Percentiles rank a stretch among this genome's conserved stretches.
phyloP scores from a whole-genome alignment of 768 basidiomycete species.

The Grammothele lineata region DNA sequence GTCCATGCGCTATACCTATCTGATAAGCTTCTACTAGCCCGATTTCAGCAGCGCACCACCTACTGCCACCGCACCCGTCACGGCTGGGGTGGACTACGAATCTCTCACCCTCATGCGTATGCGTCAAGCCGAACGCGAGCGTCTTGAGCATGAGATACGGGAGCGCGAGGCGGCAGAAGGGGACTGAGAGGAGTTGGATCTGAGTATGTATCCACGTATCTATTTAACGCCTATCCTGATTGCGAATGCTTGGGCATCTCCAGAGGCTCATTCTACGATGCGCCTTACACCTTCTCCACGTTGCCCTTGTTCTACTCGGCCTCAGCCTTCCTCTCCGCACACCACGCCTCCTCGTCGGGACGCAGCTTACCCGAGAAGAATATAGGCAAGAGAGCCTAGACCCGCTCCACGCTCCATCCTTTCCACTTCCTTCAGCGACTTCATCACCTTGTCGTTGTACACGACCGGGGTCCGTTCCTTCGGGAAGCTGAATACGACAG shows the following conservation, averaged over 20 bases:
- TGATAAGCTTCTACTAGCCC: conserved; percentile 13
- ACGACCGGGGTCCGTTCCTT: no score
- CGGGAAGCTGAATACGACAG: no score
- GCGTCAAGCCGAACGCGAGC: conserved; percentile 74
- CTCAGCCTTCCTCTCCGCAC: no score
- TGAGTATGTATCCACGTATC: not conserved
- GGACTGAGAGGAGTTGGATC: conserved; percentile 1
- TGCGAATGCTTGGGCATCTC: no score
- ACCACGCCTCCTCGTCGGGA: no score
- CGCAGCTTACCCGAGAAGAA: no score
- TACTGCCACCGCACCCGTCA: conserved; percentile 17
- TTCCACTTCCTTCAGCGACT: no score
- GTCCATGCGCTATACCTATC: not conserved
- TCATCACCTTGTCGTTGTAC: no score
- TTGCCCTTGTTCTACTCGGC: no score
- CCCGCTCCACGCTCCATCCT: no score
- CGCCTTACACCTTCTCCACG: not conserved
- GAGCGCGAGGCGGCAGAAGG: conserved; percentile 52
- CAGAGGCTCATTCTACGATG: not conserved
- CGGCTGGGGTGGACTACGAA: conserved; percentile 65
- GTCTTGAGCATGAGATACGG: conserved; percentile 71
- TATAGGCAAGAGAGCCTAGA: no score
- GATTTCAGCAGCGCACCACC: conserved; percentile 9
- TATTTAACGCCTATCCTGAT: no score
- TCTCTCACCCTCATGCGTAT: conserved; percentile 75